phyloP scores from a whole-genome alignment of 257 asterid species.

The Cinchona pubescens region DNA sequence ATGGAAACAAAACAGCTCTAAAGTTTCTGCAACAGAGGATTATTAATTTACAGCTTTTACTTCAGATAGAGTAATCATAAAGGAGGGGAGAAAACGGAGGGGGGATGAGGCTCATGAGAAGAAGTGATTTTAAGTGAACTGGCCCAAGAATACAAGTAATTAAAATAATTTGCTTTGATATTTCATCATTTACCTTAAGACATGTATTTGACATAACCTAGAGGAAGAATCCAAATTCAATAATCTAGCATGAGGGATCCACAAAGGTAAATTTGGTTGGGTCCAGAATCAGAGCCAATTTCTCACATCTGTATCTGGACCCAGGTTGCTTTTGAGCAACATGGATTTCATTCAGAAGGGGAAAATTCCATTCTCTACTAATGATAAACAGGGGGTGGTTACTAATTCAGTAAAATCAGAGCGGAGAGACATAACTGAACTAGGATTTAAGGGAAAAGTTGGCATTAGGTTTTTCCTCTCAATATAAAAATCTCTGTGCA shows the following conservation, averaged over 20 bases:
- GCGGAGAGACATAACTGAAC: not conserved
- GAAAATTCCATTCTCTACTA: not conserved
- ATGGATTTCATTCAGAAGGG: not conserved
- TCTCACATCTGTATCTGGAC: not conserved
- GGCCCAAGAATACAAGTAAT: not conserved
- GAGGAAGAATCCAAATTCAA: not conserved
- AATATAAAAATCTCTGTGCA: not conserved
- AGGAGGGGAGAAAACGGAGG: no score
- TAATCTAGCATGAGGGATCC: not conserved
- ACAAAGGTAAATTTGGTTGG: not conserved
- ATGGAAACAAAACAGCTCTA: not conserved
- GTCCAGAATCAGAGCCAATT: not conserved
- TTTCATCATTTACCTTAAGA: not conserved
- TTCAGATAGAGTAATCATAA: not conserved
- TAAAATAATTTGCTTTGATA: not conserved
- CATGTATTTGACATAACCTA: not conserved
- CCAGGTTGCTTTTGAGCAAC: not conserved
- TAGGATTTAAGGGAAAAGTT: not conserved
- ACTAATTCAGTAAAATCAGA: not conserved
- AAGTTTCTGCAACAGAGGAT: not conserved
- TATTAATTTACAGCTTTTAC: not conserved
- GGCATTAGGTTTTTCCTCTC: not conserved
- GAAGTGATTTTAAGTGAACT: not conserved
- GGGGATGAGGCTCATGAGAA: not conserved
- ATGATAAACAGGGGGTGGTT: not conserved